Evolutionary conservation across 352 stramenopile genomes (phyloP), one percentile per base, ranked within the genome.

Genomic region (Globisporangium recalcitrans): DNA sequence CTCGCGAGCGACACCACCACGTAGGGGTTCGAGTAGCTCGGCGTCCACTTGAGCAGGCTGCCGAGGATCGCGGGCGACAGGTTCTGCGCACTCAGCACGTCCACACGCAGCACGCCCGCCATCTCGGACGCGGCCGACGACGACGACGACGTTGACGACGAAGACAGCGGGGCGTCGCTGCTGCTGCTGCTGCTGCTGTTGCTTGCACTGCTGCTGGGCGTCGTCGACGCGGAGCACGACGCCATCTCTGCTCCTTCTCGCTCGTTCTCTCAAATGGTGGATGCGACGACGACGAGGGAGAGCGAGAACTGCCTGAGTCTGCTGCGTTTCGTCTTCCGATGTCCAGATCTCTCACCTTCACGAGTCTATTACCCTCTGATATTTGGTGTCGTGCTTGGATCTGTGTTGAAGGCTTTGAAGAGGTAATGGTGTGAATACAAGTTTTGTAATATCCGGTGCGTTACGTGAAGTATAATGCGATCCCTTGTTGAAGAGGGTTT

Each of bases 11-110:
- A 80, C n/a, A 87, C 59, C 29, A 83, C 78, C 1, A 80, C 74
- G 60, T 82, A 90, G 52, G 80, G 76, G 53, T 88, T 90, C 16
- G 80, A 78, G 65, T 82, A 88, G 54, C 71, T 87, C 2, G 80
- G 68, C 9, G 78, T 86, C 80, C 80, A 90, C 31, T 84, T 87
- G 62, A 90, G 67, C 51, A 90, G 42, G 54, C 74, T 87, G 26
- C 80, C 80, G 2, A 88, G 54, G 48, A 90, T 75, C n/a, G 80
- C 80, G 1, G 78, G 74, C 31, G 70, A 69, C 26, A 90, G 60
- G 44, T 85, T 87, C 16, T 78, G 75, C n/a, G 80, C 80, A 22
- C 72, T 67, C 2, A 87, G 52, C 38, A 88, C 67, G 48, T 90
- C 80, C 10, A 90, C 75, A 24, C 70, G 78, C n/a, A 90, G 58